Evolutionary conservation across 192 early-diverging fungal genomes (phyloP), one percentile per base, ranked within the genome.

Genomic region (Gorgonomyces haynaldii): DNA sequence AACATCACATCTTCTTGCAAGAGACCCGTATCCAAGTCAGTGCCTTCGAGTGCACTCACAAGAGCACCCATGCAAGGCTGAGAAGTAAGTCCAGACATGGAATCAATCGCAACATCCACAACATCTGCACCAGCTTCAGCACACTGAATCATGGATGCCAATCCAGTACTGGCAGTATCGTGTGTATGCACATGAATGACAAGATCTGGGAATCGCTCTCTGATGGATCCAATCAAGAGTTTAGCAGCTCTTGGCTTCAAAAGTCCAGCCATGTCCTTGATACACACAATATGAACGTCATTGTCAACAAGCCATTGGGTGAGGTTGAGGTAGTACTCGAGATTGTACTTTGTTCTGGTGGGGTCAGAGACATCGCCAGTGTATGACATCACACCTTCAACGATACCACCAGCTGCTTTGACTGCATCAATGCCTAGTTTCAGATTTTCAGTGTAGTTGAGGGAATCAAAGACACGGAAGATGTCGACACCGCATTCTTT

Each of bases 61-160:
- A 97, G 61, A 6, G 93, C 93, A 24, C 93, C 93, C 89, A 97
- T 91, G 39, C 86, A 89, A 8, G 93, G 93, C 66, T 97, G 93
- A 10, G 89, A 93, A 2, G 93, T 97, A 40, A 86, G 70, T 47
- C 93, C 93, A 35, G 89, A 93, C 89, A 97, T 87, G 60, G 70
- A 74, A 61, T 97, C 93, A 37, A 95, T 73, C 4, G 93, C 93
- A 48, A 84, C 71, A 61, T 97, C 93, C 35, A 97, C 72, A 31
- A 93, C 73, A 68, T 97, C 93, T 41, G 88, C 93, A 43, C 90
- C 88, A 20, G 89, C 93, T 43, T 83, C 86, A 8, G 85, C 88
- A 7, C 80, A 80, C 21, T 90, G 90, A 62, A 93, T 64, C 86
- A 89, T 89, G n/a, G 82, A 81, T 19, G 93, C 93, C 30, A 97